Evolutionary conservation across 805 yeast species (phyloP), one percentile per base, ranked within the genome.

Genomic region (Candida broadrunensis): DNA sequence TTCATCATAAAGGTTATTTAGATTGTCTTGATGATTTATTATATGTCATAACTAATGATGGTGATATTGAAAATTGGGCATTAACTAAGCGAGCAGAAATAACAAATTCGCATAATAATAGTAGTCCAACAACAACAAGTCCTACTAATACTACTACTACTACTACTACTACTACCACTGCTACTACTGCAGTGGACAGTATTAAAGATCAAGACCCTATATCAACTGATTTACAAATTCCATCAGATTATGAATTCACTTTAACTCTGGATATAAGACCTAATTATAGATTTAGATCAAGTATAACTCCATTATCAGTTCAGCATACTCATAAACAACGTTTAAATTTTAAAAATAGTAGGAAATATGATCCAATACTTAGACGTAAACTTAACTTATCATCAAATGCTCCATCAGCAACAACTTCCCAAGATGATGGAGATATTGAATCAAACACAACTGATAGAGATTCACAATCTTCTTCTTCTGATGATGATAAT

Each of bases 11-110:
- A 42, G 90, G 90, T 0, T 83, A 83, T 50, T 52, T 81, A 33
- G 77, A 76, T 24, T 81, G 86, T 49, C 45, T 83, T 2, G 77
- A 81, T 44, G 88, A 83, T 45, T 47, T 83, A 18, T 50, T 78
- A 6, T 60, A 58, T 13, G 58, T 67, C 20, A 54, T 78, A 7
- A 56, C 71, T 11, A 47, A 56, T 11, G 65, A 60, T 14, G 73
- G 67, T 4, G 81, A 78, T 48, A 56, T 76, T 6, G 80, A 75
- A 46, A 70, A 73, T 46, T 78, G 82, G 82, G 74, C 72, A 1
- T 55, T 75, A 14, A 63, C 72, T 19, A 74, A 67, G 50, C 61
- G 72, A 38, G 67, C 74, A 3, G 81, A 78, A 47, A 54, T 59
- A 11, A 47, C 49, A 16, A 51, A 53, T 36, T 25, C 36, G 3